phyloP scores from a whole-genome alignment of 1,284 basidiomycete species.

The Hemileia vastatrix region DNA sequence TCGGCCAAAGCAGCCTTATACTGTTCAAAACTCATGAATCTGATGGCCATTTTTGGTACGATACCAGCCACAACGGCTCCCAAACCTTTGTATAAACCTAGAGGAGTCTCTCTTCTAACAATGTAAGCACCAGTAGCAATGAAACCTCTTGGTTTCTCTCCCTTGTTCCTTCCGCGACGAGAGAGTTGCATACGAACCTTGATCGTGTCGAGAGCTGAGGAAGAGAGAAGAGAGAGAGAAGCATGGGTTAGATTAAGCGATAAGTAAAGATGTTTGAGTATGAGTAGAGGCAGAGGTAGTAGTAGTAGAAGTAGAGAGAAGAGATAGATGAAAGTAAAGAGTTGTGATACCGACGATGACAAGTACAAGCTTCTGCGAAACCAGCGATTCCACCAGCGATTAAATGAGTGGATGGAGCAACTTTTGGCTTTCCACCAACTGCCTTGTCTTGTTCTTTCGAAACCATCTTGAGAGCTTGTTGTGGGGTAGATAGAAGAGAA shows the following conservation, averaged over 20 bases:
- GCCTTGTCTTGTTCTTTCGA: not conserved
- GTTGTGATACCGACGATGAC: slow-evolving; percentile 30
- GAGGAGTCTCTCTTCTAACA: slow-evolving; percentile 76
- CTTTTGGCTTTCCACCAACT: slow-evolving; percentile 45
- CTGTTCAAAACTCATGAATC: slow-evolving; percentile 91
- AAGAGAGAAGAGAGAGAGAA: slow-evolving; percentile 55
- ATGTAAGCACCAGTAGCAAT: slow-evolving; percentile 88
- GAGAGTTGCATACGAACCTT: slow-evolving; percentile 97
- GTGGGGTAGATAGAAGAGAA: not conserved
- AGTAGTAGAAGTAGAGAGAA: not conserved
- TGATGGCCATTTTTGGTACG: slow-evolving; percentile 98
- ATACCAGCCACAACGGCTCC: slow-evolving; percentile 96
- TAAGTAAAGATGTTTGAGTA: not conserved
- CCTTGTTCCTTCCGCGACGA: slow-evolving; percentile 12
- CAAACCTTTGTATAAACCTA: slow-evolving; percentile 95
- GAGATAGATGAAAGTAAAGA: no score
- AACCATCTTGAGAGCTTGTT: not conserved
- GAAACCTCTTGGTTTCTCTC: slow-evolving; percentile 72
- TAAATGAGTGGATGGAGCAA: slow-evolving; percentile 72
- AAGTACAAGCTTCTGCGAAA: slow-evolving; percentile 68
- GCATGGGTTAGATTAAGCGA: not conserved
- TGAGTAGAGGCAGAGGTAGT: not conserved
- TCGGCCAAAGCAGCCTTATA: slow-evolving; percentile 79
- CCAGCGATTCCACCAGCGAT: slow-evolving; percentile 84
- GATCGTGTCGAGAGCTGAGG: slow-evolving; percentile 84